Percentiles rank a stretch among this genome's conserved stretches.
Conservation (phyloP, 2,329 filamentous ascomycete genomes). For the Cephalotrichum gorgonifer region DNA sequence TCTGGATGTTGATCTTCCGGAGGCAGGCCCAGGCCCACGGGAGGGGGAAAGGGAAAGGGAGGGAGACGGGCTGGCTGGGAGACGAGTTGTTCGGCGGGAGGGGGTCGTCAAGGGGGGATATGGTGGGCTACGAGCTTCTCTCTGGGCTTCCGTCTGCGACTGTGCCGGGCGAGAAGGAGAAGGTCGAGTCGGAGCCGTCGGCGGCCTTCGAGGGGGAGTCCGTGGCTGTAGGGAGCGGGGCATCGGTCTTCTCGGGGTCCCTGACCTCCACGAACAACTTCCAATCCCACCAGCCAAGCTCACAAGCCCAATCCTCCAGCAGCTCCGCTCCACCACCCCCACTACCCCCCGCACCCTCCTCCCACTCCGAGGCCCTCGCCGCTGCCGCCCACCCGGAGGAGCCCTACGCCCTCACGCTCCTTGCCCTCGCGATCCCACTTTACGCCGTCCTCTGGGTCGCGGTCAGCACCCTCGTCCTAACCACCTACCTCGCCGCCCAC, state of each 20-base stretch:
- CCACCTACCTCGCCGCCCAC: constrained; percentile 48
- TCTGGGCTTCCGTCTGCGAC: no score
- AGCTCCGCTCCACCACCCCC: not conserved
- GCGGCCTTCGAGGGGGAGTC: not conserved
- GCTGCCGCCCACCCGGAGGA: constrained; percentile 33
- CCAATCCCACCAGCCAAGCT: not conserved
- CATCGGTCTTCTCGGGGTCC: not conserved
- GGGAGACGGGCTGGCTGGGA: not conserved
- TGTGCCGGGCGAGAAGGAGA: no score
- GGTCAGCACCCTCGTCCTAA: constrained; percentile 46
- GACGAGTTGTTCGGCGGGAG: constrained; percentile 9
- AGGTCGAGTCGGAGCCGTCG: not conserved
- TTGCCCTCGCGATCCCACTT: constrained; percentile 47
- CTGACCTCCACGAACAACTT: not conserved
- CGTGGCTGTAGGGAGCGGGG: not conserved
- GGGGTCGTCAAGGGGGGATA: not conserved
- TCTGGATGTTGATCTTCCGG: constrained; percentile 51
- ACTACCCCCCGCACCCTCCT: no score
- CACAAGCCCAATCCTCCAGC: not conserved
- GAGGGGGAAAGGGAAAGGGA: constrained; percentile 19
- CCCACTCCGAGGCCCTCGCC: not conserved
- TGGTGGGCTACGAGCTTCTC: no score
- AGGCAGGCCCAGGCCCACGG: constrained; percentile 39
- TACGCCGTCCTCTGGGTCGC: constrained; percentile 53
- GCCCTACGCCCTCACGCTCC: constrained; percentile 50